Evolutionary conservation across 257 asterid species (phyloP), one percentile per base, ranked within the genome.

Genomic region (Lantana camara): DNA sequence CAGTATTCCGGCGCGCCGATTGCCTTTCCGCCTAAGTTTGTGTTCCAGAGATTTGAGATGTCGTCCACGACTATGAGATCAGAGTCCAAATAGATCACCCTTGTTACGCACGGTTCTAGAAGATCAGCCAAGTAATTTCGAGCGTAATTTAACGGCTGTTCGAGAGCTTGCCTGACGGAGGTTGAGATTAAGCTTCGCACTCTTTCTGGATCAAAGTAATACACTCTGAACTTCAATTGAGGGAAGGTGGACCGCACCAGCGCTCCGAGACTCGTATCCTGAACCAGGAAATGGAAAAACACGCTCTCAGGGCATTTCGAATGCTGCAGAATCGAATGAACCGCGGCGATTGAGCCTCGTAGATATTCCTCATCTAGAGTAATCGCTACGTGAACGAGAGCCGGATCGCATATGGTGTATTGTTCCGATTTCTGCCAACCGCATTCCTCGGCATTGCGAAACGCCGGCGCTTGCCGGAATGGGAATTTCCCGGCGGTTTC

Each of bases 1-100:
- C 92, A 87, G 37, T 87, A 87, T 16, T 84, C 88, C 23, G 95
- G 95, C 19, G 92, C 84, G 16, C 90, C 95, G 62, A 87, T 51
- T 9, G 85, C 78, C 53, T 63, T 73, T 12, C 55, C 17, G 24
- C 75, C 83, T 12, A 87, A 50, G 30, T 58, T 57, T 8, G 79
- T 71, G 6, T 51, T 53, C 95, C 90, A 87, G 0, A 87, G 83
- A 79, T 77, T 82, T 1, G 75, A 67, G 1, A 87, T 60, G 24
- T 87, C 91, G 41, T 87, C 95, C 1, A 87, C 87, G 32, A 84
- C 67, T 29, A 87, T 75, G 47, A 87, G 78, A 75, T 87, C 95
- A 16, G 95, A 87, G 56, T 87, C 95, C 48, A 87, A 53, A 57
- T 87, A 87, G 17, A 87, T 79, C 27, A 87, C 90, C 42, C 88